Base-by-base conservation (phyloP, 208 protist species). In the Leishmania major region DNA sequence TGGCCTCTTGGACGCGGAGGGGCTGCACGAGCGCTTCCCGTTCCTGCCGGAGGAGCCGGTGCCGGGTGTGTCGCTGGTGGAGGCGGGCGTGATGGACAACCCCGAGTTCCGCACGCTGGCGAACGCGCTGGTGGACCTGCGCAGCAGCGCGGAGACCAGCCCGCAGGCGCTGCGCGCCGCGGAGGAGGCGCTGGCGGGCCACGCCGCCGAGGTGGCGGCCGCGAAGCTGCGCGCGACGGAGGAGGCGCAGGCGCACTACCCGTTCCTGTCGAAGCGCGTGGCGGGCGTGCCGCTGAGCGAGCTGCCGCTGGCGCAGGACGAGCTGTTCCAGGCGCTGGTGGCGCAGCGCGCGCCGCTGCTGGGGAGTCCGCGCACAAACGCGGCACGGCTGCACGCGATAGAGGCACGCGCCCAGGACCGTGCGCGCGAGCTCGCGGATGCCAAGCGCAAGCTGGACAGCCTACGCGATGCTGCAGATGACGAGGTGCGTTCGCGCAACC, bases 381-480 rank as follows among this genome's bases (percentile, higher is more conserved):
- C 84, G 17, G 45, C 70, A 67, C 87, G 89, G 83, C 85, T 87
- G 60, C 82, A 75, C 57, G 83, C 85, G n/a, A 78, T 81, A 10
- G 81, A 88, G 78, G 35, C 45, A 7, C 73, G 66, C 45, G 60
- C 91, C 45, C 66, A 75, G 6, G 64, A 59, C 0, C 82, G 87
- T 51, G 92, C 84, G 35, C 37, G 72, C 0, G 80, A 35, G 40
- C 22, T 92, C 0, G 89, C 92, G 6, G 73, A 79, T 13, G 64
- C 79, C 11, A 87, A 87, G 62, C 84, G 87, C 59, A 84, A 84
- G 75, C 53, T 96, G 45, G 81, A 90, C 31, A 70, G 89, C 6
- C 89, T 89, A 64, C 91, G 86, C 87, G 88, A 91, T 15, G 90
- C 88, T 70, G 91, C 92, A 75, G 88, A 96, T 73, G 90, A 89